Evolutionary conservation across 352 stramenopile species (phyloP), one percentile per base, ranked within the genome.

Genomic region (Peronospora tabacina): DNA sequence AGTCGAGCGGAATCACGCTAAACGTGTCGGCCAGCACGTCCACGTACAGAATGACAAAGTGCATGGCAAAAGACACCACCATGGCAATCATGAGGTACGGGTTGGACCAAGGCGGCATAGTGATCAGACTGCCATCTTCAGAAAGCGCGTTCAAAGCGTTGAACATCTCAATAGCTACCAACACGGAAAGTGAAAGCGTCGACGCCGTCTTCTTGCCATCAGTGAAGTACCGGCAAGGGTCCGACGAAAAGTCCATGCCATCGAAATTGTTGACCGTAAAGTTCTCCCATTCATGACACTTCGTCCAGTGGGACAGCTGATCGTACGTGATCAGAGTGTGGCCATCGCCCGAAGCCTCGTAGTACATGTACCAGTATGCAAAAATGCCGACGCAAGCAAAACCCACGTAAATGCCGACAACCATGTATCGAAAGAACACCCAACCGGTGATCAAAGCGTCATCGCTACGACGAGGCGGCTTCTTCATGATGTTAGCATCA

Each of bases 361-460:
- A 90, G 53, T 79, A 95, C 69, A 97, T 84, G 75, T 95, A 97
- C 90, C 89, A 97, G 74, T 95, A 95, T 30, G 85, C 89, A 58
- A 97, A 97, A 30, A 96, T 73, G 24, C 87, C 88, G 5, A 97
- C 89, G 47, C 86, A 95, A 5, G 87, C 87, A 44, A 94, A 81
- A 28, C 88, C 88, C 5, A 97, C 88, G 63, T 96, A 96, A 41
- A 97, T 97, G 34, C 91, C 92, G 33, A 97, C 82, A 43, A 98
- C 82, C 75, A 97, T 88, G 78, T 99, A 99, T 35, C 96, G 85
- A 63, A 95, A 97, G 42, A 98, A 93, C 44, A 99, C 84, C 95
- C 95, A 99, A 38, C 76, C 70, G 35, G 96, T 99, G 78, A 99
- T 97, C 32, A 99, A 94, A 20, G 94, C 91, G 57, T 99, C 96